Evolutionary conservation across 208 protist genomes (phyloP).

Genomic region (Blastocrithidia nonstop): DNA sequence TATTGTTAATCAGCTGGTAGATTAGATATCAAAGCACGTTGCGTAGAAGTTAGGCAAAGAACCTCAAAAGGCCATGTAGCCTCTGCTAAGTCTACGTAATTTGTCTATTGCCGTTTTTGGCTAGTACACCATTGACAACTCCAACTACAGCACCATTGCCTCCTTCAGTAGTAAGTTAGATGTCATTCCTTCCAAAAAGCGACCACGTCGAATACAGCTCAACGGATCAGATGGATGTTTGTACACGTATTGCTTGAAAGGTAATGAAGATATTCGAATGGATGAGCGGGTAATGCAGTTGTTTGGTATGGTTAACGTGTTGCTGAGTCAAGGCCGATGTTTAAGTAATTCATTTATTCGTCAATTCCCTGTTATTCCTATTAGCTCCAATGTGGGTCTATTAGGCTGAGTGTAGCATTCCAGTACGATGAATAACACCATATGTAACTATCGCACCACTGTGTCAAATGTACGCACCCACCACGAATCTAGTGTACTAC

Average conservation of each 20-base stretch:
- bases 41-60: slow-evolving; percentile 88
- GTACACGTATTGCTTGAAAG: slow-evolving; percentile 98
- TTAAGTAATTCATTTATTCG: slow-evolving; percentile 80
- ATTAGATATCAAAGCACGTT: slow-evolving; percentile 94
- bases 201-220: slow-evolving; percentile 95
- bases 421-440: slow-evolving; percentile 98
- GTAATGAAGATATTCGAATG: slow-evolving; percentile 96
- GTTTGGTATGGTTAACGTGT: slow-evolving; percentile 99
- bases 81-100: slow-evolving; percentile 88
- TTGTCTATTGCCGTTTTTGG: slow-evolving; percentile 96
- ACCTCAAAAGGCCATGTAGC: slow-evolving; percentile 90
- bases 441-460: slow-evolving; percentile 94
- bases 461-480: slow-evolving; percentile 76
- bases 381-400: slow-evolving; percentile 97
- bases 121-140: slow-evolving; percentile 80
- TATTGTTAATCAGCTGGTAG: slow-evolving; percentile 88
- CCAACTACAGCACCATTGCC: slow-evolving; percentile 87
- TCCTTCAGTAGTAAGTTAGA: slow-evolving; percentile 90
- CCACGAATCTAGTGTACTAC: slow-evolving; percentile 65
- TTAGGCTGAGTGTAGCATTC: slow-evolving; percentile 97
- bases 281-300: slow-evolving; percentile 99
- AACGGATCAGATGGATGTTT: slow-evolving; percentile 91
- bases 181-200: slow-evolving; percentile 99
- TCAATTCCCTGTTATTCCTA: slow-evolving; percentile 97
- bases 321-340: slow-evolving; percentile 87